phyloP scores from a whole-genome alignment of 225 moss, liverwort and hornwort genomes.

The Antitrichia curtipendula region DNA sequence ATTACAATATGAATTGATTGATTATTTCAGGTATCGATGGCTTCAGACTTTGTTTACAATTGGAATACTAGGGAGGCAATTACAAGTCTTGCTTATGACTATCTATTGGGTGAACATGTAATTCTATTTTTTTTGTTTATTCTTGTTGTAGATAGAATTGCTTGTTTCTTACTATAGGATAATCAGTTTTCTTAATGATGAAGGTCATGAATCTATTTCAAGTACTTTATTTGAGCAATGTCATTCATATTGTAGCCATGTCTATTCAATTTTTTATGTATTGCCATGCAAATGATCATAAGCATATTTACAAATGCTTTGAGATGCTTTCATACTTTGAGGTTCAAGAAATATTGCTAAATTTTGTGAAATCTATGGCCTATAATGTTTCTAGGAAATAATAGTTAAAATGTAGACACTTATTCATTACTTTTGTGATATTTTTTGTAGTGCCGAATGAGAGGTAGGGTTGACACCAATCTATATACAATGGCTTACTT shows the following conservation, averaged over 20 bases:
- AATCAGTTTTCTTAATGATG: neutral
- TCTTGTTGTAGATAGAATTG: neutral
- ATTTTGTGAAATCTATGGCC: neutral
- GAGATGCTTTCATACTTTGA: neutral
- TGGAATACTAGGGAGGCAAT: slow-evolving; percentile 77
- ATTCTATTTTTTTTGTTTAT: neutral
- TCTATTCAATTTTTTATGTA: neutral
- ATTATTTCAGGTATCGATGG: slow-evolving; percentile 45
- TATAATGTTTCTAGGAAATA: neutral
- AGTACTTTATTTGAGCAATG: neutral
- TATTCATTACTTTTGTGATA: neutral
- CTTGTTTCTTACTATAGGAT: neutral
- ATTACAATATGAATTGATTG: neutral
- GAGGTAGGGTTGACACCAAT: slow-evolving; percentile 69
- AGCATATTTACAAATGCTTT: neutral
- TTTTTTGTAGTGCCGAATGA: slow-evolving; percentile 57
- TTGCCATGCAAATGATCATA: neutral
- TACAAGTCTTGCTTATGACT: slow-evolving; percentile 81
- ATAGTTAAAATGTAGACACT: neutral
- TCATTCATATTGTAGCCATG: neutral
- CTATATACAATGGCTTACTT: slow-evolving; percentile 61
- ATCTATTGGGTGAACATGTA: slow-evolving; percentile 67
- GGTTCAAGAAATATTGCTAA: neutral
- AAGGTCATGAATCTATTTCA: neutral
- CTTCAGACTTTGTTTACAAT: slow-evolving; percentile 82